Base-by-base conservation (phyloP, 768 basidiomycete species). In the Leucocoprinus sp. region DNA sequence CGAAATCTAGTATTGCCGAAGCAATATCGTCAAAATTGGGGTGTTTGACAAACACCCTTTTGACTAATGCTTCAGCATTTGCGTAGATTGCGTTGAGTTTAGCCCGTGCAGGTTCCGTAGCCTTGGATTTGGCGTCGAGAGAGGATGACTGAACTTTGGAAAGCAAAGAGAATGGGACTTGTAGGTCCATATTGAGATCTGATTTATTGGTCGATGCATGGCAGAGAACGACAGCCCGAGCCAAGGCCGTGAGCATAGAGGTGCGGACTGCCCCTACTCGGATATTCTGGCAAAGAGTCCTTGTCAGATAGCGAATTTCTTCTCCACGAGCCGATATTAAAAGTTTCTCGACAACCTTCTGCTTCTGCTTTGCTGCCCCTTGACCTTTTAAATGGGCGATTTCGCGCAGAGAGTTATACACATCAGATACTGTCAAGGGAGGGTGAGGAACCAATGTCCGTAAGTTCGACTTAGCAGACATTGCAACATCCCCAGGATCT, bases 401-500 rank as follows among this genome's bases (percentile, higher is more conserved):
- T 52, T 76, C 75, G 43, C 85, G 59, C 43, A 95, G 61, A 0
- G 80, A 72, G 12, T 74, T 61, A 57, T 90, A 89, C 0, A 93
- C 80, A 50, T 70, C 68, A 21, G 72, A 64, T 22, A 90, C 71
- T 24, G 73, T 67, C 5, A 91, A 66, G 8, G 81, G 74, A n/a
- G 76, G 66, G 54, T 86, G 85, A 2, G 84, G 78, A 19, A 87
- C 59, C 19, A 92, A 69, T 3, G 86, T 86, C 34, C 86, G 74
- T 17, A 88, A 61, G 47, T 76, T 85, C 3, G 79, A 78, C 58
- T 84, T 91, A 8, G 91, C 89, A 47, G 78, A 76, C 54, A 80
- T 91, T 1, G 93, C 93, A 6, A 93, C 88, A 57, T 93, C 89
- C 0, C 93, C 93, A 19, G 79, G 74, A 62, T 96, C 93, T 3